Percentiles rank a stretch among this genome's conserved stretches.
phyloP scores from a whole-genome alignment of 352 stramenopile species.

The Pilasporangium apinafurcum region DNA sequence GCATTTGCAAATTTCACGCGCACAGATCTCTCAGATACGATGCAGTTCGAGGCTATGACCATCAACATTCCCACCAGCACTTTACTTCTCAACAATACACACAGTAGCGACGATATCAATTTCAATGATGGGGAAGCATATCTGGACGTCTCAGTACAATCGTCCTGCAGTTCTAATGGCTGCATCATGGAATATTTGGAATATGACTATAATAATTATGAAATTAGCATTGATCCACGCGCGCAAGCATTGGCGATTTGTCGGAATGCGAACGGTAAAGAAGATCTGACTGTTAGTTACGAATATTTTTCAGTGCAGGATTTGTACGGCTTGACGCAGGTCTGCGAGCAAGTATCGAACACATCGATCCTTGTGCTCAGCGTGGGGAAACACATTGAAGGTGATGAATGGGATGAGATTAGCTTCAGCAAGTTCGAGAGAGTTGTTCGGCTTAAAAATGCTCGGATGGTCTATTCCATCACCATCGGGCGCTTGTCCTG shows the following conservation, averaged over 20 bases:
- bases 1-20: constrained; percentile 1
- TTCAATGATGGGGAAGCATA: neutral
- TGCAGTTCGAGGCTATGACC: constrained; percentile 2
- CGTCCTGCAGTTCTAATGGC: neutral
- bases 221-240: constrained; percentile 1
- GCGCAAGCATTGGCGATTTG: neutral
- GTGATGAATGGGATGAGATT: constrained; percentile 3
- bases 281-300: constrained; percentile 2
- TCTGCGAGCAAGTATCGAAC: neutral
- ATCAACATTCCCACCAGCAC: constrained; percentile 1
- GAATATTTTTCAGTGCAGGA: too few relatives aligned
- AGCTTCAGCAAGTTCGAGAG: neutral
- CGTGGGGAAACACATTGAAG: constrained; percentile 2
- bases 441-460: constrained; percentile 5
- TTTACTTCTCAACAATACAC: neutral
- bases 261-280: neutral
- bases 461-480: constrained; percentile 15
- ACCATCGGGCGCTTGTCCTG: constrained; percentile 13
- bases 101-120: neutral
- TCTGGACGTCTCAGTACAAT: too few relatives aligned
- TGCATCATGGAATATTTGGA: neutral
- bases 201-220: neutral
- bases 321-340: too few relatives aligned
- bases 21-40: neutral
- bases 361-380: constrained; percentile 1